Evolutionary conservation across 768 basidiomycete species (phyloP), one percentile per base, ranked within the genome.

Genomic region (Wakefieldia striispora): DNA sequence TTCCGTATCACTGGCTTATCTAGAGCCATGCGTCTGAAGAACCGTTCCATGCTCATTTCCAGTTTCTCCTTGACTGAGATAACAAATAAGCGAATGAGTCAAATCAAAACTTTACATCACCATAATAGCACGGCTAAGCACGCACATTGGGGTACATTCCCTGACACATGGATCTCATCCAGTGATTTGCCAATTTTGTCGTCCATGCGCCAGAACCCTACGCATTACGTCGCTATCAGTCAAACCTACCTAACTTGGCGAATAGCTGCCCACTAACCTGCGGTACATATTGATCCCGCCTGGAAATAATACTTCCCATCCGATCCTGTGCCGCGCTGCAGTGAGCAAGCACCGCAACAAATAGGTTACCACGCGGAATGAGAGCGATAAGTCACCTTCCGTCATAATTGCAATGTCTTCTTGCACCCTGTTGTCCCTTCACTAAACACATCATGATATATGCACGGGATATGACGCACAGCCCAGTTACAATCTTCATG

Each of bases 261-360:
- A 21, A 21, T 40, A 23, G 34, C 14, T 34, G 20, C 33, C 39
- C 52, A 62, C 75, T 53, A 41, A 81, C 84, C 87, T 54, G 84
- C 70, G 16, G 84, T 73, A 50, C 78, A 77, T 55, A 89, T 81
- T 0, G 80, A 82, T 8, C 87, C 88, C 36, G 80, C 84, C 61
- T 87, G 87, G 57, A 91, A 81, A 62, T 88, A 84, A 55, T 88
- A 86, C 51, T 73, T 73, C 36, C 87, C 86, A 48, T 91, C 84
- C 19, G 71, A 63, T 44, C 84, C 84, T 83, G 61, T 51, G 40
- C 60, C 59, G 53, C 56, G 57, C 43, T 37, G 36, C 35, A 42
- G 50, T 58, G 53, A 62, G 50, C 46, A 47, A 54, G 35, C 49
- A 58, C 42, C 43, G 47, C 38, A 39, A 58, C 54, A 55, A 51